Conservation (phyloP, 345 rosid species). For the Eucalyptus cladocalyx region DNA sequence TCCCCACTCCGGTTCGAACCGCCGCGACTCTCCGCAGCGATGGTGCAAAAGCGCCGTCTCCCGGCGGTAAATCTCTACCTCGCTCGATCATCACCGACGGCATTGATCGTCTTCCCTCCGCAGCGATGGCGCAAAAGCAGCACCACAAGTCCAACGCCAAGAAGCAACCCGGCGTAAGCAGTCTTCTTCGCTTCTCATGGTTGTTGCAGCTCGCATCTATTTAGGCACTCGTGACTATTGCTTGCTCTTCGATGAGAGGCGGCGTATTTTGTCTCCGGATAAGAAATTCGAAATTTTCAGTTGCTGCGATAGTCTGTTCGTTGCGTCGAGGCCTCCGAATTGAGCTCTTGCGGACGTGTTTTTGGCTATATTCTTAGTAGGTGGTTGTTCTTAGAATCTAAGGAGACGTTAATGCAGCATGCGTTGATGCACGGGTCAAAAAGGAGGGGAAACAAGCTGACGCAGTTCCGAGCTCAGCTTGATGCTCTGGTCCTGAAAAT, state of each 20-base stretch:
- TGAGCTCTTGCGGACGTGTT: neutral
- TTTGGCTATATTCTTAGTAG: neutral
- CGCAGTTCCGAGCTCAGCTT: slow-evolving; percentile 52
- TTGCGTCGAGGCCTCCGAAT: neutral
- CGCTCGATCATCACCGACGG: neutral
- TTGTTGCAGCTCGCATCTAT: neutral
- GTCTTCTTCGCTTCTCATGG: neutral
- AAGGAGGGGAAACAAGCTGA: slow-evolving; percentile 58
- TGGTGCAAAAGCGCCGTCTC: neutral
- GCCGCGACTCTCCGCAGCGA: neutral
- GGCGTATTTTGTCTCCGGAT: neutral
- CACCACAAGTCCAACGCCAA: slow-evolving; percentile 49
- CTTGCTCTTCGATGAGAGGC: neutral
- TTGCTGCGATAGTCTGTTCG: neutral
- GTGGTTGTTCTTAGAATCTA: neutral
- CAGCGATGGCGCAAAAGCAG: slow-evolving; percentile 59
- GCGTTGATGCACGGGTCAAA: slow-evolving; percentile 27
- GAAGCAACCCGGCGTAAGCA: slow-evolving; percentile 45
- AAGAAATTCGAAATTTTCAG: neutral
- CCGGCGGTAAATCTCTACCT: neutral
- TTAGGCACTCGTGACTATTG: neutral
- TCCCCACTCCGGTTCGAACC: neutral
- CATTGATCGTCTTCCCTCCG: neutral
- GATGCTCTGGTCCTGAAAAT: slow-evolving; percentile 53
- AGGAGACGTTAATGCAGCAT: neutral